phyloP scores from a whole-genome alignment of 2,329 filamentous ascomycete species.

The Emmonsiellopsis sp. region DNA sequence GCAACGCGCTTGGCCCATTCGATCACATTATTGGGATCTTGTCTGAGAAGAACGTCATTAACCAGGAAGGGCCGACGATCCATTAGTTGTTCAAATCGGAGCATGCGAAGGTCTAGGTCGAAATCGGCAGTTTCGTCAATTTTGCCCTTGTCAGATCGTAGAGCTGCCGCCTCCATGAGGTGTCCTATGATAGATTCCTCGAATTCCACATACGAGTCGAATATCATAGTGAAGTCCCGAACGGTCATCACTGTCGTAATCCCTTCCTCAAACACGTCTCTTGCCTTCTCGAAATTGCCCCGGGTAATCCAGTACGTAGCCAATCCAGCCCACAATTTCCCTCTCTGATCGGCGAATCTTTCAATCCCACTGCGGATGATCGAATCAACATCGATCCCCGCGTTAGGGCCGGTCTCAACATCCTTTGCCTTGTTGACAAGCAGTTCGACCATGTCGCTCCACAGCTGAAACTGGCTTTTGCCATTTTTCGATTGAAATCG shows the following conservation, averaged over 20 bases:
- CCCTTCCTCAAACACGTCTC: slow-evolving; percentile 91
- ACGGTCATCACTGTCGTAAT: slow-evolving; percentile 98
- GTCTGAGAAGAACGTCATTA: slow-evolving; percentile 87
- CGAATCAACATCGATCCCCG: slow-evolving; percentile 78
- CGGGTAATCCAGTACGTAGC: slow-evolving; percentile 95
- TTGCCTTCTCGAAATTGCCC: slow-evolving; percentile 82
- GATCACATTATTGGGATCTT: slow-evolving; percentile 90
- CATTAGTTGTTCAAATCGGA: slow-evolving; percentile 97
- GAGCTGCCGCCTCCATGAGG: slow-evolving; percentile 78
- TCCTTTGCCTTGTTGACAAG: slow-evolving; percentile 84
- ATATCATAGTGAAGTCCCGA: slow-evolving; percentile 90
- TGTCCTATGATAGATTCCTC: slow-evolving; percentile 91
- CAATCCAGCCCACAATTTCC: slow-evolving; percentile 87
- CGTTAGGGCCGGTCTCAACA: slow-evolving; percentile 69
- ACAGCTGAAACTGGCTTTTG: slow-evolving; percentile 92
- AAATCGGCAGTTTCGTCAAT: slow-evolving; percentile 79
- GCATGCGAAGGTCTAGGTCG: slow-evolving; percentile 92
- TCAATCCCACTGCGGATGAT: slow-evolving; percentile 89
- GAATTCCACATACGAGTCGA: slow-evolving; percentile 93
- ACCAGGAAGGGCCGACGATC: slow-evolving; percentile 90
- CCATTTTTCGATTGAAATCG: slow-evolving; percentile 86
- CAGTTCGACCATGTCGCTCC: slow-evolving; percentile 95
- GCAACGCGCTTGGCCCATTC: slow-evolving; percentile 98
- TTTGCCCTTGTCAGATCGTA: slow-evolving; percentile 66
- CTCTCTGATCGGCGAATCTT: slow-evolving; percentile 85